Conservation (phyloP, 441 rosid species). For the Pelargonium myrrhifolium region DNA sequence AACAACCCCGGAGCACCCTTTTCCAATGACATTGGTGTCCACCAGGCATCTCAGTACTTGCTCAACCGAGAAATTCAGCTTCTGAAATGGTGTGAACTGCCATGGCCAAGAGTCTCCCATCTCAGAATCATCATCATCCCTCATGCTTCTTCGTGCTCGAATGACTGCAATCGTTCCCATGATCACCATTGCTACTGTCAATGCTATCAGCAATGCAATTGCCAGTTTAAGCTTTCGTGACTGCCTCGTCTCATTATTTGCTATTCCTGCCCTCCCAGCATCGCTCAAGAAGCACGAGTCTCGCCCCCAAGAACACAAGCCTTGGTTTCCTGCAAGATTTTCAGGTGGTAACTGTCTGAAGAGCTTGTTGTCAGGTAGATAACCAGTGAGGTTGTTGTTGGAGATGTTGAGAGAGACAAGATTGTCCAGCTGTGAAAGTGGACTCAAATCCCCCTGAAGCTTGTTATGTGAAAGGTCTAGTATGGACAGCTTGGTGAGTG, state of each 20-base stretch:
- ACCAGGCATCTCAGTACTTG: constrained; percentile 69
- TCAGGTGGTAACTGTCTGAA: constrained; percentile 53
- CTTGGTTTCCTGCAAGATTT: constrained; percentile 57
- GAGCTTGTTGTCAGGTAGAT: constrained; percentile 81
- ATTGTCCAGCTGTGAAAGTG: constrained; percentile 57
- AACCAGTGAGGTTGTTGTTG: constrained; percentile 71
- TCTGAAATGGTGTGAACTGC: constrained; percentile 97
- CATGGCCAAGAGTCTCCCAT: constrained; percentile 77
- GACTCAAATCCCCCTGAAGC: constrained; percentile 57
- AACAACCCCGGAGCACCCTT: constrained; percentile 89
- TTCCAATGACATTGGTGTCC: constrained; percentile 78
- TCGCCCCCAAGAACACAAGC: constrained; percentile 53
- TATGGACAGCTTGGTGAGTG: constrained; percentile 73
- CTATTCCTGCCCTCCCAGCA: constrained; percentile 27
- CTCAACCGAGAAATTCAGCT: constrained; percentile 77
- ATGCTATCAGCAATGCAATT: constrained; percentile 53
- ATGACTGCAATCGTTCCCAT: constrained; percentile 65
- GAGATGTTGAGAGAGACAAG: constrained; percentile 82
- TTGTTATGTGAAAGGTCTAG: constrained; percentile 78
- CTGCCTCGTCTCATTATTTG: constrained; percentile 28
- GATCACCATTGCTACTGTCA: constrained; percentile 58
- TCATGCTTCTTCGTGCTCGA: constrained; percentile 39
- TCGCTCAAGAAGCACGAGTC: constrained; percentile 54
- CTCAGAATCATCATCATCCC: constrained; percentile 66
- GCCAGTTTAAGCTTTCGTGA: constrained; percentile 63